Evolutionary conservation across 1,284 basidiomycete species (phyloP), one percentile per base, ranked within the genome.

Genomic region (Trichosporon sp.): DNA sequence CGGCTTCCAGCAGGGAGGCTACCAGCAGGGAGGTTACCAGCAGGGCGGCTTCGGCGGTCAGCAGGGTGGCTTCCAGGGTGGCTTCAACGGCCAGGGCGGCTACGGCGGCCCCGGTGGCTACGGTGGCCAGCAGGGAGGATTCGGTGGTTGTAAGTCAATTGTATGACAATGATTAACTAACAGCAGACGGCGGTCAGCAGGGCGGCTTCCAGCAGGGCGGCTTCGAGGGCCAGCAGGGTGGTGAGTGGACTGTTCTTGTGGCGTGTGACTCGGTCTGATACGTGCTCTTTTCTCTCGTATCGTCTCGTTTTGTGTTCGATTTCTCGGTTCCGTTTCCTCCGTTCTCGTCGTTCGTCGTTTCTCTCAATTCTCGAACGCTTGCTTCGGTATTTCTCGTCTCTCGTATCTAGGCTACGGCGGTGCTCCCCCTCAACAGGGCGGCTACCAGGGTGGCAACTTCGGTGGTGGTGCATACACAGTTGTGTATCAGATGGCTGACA

Each of bases 201-300:
- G 79, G 78, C 34, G 83, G 84, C 65, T 81, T 82, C 77, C 81
- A 82, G 69, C 75, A 77, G 71, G 80, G 79, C 68, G 80, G 80
- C 71, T 81, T 83, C 75, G 78, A 70, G 67, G 69, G 65, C 56
- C 66, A 72, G 64, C 73, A 74, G 70, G 72, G 72, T 47, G 73
- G 72, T 72, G 51, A 75, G 71, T 73, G 56, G 18, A 31, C 15
- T 32, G 34, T 51, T 60, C 15, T 64, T 29, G 62, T 68, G 35
- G 56, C 8, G 56, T 44, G 51, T 34, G 27, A 32, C 11, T 65
- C 21, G 35, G 65, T 42, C 62, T 62, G 23, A 63, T 69, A 25
- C 56, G 62, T 44, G 47, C 34, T 68, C 34, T 66, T 15, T 47
- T 32, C 44, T 68, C 63, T 32, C 29, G 32, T 34, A 60, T 15